Evolutionary conservation across 129 eudicot genomes (phyloP).

Genomic region (Sambucus nigra): DNA sequence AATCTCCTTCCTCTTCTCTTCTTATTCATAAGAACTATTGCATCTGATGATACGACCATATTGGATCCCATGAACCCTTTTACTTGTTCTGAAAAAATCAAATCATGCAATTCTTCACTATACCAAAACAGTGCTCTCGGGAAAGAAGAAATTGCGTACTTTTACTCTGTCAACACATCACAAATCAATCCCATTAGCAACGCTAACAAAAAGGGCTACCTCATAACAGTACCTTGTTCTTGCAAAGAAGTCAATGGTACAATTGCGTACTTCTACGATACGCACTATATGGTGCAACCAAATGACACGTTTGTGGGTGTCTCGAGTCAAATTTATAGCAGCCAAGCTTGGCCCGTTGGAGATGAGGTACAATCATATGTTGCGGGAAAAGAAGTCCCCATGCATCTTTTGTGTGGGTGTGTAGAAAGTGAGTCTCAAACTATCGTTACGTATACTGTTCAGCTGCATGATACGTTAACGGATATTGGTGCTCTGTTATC

Average conservation of each 20-base stretch:
- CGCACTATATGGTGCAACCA: conserved; percentile 22
- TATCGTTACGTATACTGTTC: conserved; percentile 66
- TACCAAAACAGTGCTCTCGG: conserved; percentile 50
- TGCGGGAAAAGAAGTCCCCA: conserved; percentile 11
- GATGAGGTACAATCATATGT: conserved; percentile 15
- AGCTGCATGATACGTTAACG: conserved; percentile 43
- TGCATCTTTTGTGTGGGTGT: conserved; percentile 74
- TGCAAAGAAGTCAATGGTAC: conserved; percentile 48
- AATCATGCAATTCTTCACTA: conserved; percentile 39
- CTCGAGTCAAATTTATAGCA: conserved; percentile 45
- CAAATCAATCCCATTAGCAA: conserved; percentile 21
- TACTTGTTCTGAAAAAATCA: conserved; percentile 25
- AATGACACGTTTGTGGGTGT: conserved; percentile 38
- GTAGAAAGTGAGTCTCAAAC: conserved; percentile 32
- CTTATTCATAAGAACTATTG: conserved; percentile 16
- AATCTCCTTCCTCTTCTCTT: conserved; percentile 13
- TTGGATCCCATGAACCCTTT: conserved; percentile 16
- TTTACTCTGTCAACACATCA: conserved; percentile 41
- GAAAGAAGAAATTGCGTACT: conserved; percentile 21
- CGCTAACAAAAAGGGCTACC: conserved; percentile 26
- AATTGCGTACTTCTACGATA: conserved; percentile 55
- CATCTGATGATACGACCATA: conserved; percentile 10
- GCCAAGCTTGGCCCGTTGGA: conserved; percentile 52
- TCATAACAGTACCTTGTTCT: conserved; percentile 52
- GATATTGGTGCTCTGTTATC: conserved; percentile 39